Base-by-base conservation (phyloP, 2,329 filamentous ascomycete species). In the Aspergillus sp. region DNA sequence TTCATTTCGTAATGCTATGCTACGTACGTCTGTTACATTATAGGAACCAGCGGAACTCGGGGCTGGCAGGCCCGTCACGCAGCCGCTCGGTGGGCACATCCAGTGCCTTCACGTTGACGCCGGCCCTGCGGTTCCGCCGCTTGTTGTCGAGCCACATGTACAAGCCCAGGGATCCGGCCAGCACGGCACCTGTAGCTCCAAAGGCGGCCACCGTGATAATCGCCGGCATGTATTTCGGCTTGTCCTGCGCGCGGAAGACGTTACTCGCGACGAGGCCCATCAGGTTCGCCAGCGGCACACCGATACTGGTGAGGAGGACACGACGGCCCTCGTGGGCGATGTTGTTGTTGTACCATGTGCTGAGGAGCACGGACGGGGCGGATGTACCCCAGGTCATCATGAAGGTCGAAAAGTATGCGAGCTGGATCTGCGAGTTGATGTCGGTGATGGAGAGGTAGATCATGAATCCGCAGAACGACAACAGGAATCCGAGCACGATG, bases 341-440 rank as follows among this genome's bases (percentile, higher is more conserved):
- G 66, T 93, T 93, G 76, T 92, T 92, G 73, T 89, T 92, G 73
- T 90, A 91, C 85, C 85, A 87, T 51, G 83, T 76, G 59, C 84
- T 74, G 8, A 72, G 75, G 11, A 92, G 76, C 8, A 91, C 87
- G 0, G 83, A 88, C 0, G 89, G 88, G 0, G 88, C 87, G 1
- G 84, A 86, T 0, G 87, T 90, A 14, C 88, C 88, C 84, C 87
- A 90, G 10, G 84, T 87, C 86, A 91, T 90, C 85, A 91, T 88
- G 68, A 91, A 92, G 50, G 81, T 85, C 4, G 87, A 86, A 58
- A 85, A 90, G 64, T 91, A 91, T 0, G 87, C 88, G 1, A 90
- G 76, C 3, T 80, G 77, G n/a, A 87, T 67, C 36, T 87, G 75
- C 3, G 74, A 62, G 35, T 82, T 68, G 14, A 90, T 83, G 59